Conservation (phyloP, 2,329 filamentous ascomycete species). For the Fusarium ramigenum region DNA sequence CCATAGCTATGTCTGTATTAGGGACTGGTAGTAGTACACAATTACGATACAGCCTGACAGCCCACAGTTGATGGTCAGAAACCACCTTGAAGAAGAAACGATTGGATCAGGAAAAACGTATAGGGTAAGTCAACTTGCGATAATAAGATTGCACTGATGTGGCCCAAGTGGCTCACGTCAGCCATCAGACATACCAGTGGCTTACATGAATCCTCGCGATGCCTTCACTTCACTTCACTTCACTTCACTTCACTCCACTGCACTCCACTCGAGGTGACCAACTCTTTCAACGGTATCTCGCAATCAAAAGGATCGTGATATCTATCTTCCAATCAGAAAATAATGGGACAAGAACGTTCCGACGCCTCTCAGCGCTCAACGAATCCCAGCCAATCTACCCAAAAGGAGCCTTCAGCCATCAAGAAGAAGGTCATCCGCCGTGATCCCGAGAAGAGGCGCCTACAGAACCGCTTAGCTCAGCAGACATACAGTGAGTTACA, state of each 20-base stretch:
- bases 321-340: neutral
- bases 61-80: neutral
- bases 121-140: neutral
- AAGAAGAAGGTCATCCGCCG: constrained; percentile 33
- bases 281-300: neutral
- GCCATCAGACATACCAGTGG: constrained; percentile 26
- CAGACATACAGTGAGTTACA: constrained; percentile 59
- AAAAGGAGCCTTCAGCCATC: neutral
- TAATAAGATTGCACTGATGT: neutral
- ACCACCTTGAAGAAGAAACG: neutral
- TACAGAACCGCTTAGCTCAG: constrained; percentile 52
- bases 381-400: neutral
- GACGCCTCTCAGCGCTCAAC: neutral
- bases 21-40: neutral
- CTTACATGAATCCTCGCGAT: constrained; percentile 25
- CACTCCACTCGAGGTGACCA: neutral
- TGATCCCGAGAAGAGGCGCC: constrained; percentile 40
- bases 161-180: constrained; percentile 40
- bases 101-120: neutral
- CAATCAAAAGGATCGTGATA: neutral
- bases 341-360: constrained; percentile 21
- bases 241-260: neutral
- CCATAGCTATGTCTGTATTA: neutral
- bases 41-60: too few relatives aligned
- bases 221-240: neutral